Evolutionary conservation across 495 filamentous ascomycete species (phyloP).

Genomic region (Talaromyces wortmannii): DNA sequence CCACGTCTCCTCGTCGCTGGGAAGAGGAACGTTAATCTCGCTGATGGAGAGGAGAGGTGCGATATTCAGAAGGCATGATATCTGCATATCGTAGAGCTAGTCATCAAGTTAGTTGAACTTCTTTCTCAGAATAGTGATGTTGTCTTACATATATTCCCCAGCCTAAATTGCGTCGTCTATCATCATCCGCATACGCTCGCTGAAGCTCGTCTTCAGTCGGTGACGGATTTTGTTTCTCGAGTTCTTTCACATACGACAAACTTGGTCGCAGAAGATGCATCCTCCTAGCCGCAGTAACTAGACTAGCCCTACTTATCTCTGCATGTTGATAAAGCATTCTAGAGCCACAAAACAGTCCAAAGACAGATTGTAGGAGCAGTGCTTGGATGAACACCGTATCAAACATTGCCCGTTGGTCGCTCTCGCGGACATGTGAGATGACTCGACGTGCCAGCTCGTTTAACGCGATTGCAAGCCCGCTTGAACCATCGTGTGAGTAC

Average conservation of each 20-base stretch:
- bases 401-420: conserved; percentile 6
- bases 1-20: conserved; percentile 4
- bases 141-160: conserved; percentile 4
- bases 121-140: not conserved
- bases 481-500: conserved; percentile 1
- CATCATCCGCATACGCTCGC: conserved; percentile 5
- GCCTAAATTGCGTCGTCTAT: conserved; percentile 1
- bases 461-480: not conserved
- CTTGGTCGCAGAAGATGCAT: conserved; percentile 5
- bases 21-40: conserved; percentile 1
- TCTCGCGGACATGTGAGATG: conserved; percentile 3
- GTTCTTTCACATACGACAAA: conserved; percentile 5
- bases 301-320: conserved; percentile 4
- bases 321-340: conserved; percentile 6
- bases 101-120: not conserved
- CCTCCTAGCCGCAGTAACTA: conserved; percentile 3
- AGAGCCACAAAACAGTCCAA: conserved; percentile 5
- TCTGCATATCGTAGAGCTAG: conserved; percentile 7
- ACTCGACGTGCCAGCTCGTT: conserved; percentile 3
- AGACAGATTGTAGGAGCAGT: conserved; percentile 3
- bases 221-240: not conserved
- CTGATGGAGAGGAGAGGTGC: conserved; percentile 3
- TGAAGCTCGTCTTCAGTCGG: not conserved
- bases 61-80: conserved; percentile 3
- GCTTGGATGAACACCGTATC: conserved; percentile 2